Base-by-base conservation (phyloP, 176 grass and related monocot genomes). In the Chloris gayana region DNA sequence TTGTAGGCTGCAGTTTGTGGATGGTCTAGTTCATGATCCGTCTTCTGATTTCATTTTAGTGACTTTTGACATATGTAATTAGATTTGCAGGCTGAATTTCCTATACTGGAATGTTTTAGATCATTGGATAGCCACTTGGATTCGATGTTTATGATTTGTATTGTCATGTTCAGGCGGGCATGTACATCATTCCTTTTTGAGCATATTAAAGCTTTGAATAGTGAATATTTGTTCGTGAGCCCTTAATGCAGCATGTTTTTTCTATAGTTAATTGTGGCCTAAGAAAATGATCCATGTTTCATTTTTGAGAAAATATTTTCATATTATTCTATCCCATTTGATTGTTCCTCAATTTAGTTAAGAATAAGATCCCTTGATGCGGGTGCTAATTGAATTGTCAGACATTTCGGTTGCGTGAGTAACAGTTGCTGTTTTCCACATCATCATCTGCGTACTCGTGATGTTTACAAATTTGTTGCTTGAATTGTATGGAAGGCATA, bases 281-380 rank as follows among this genome's bases (percentile, higher is more conserved):
- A 64, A 44, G 5, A 7, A 15, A 70, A 24, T 3, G 35, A 41
- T 77, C 19, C 9, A 11, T n/a, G 21, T n/a, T n/a, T 57, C 8
- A 21, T 57, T 57, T 57, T 24, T 57, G 22, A 10, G 54, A 57
- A 57, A 57, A 57, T 1, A 57, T 21, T 21, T 24, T 24, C 39
- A 54, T 64, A 45, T 51, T 82, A 26, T 44, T 54, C 14, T 56
- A 50, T 26, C 34, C 39, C 6, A 31, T 73, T 66, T 9, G 27
- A 41, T 67, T 49, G 71, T 51, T 37, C 21, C 25, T 13, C 60
- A 73, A 45, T 49, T 84, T 7, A 63, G 33, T 80, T n/a, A 22
- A 9, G 7, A 56, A 56, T 21, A 62, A 13, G 34, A 34, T 53
- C 19, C 47, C 59, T 37, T 10, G 1, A 22, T 24, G 29, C n/a